phyloP scores from a whole-genome alignment of 352 stramenopile genomes.

The Globisporangium rhizosaccharum region DNA sequence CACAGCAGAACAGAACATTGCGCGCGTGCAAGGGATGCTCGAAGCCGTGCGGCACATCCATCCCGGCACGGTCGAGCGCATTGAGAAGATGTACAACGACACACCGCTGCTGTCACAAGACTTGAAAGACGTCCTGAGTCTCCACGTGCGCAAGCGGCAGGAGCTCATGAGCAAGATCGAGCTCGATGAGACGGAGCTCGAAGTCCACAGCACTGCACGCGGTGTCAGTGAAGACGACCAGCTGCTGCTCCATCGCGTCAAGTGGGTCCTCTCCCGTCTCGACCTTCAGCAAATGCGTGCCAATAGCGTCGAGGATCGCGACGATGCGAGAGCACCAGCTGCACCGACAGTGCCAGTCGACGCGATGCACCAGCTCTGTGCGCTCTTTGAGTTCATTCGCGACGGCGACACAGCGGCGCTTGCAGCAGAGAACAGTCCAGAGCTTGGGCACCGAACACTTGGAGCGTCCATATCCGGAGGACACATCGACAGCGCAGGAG shows the following conservation, averaged over 20 bases:
- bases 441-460: slow-evolving; percentile 15
- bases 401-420: slow-evolving; percentile 38
- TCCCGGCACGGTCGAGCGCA: slow-evolving; percentile 53
- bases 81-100: slow-evolving; percentile 64
- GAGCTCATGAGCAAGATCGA: slow-evolving; percentile 49
- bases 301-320: slow-evolving; percentile 2
- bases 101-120: slow-evolving; percentile 64
- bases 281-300: slow-evolving; percentile 28
- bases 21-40: slow-evolving; percentile 61
- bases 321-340: background rate
- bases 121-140: slow-evolving; percentile 48
- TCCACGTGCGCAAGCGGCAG: slow-evolving; percentile 38
- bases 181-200: slow-evolving; percentile 48
- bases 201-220: slow-evolving; percentile 32
- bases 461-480: slow-evolving; percentile 4
- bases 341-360: slow-evolving; percentile 12
- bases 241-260: slow-evolving; percentile 63
- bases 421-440: slow-evolving; percentile 48
- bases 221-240: slow-evolving; percentile 29
- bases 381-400: slow-evolving; percentile 73
- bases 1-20: slow-evolving; percentile 67
- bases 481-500: background rate
- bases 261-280: slow-evolving; percentile 71
- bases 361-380: slow-evolving; percentile 57
- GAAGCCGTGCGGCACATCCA: slow-evolving; percentile 64